Percentiles rank a stretch among this genome's conserved stretches.
These are phyloP conservation scores for Wallacemonas sp. DNA, from an alignment of 208 protist genomes.

Conservation along the genomic window DNA sequence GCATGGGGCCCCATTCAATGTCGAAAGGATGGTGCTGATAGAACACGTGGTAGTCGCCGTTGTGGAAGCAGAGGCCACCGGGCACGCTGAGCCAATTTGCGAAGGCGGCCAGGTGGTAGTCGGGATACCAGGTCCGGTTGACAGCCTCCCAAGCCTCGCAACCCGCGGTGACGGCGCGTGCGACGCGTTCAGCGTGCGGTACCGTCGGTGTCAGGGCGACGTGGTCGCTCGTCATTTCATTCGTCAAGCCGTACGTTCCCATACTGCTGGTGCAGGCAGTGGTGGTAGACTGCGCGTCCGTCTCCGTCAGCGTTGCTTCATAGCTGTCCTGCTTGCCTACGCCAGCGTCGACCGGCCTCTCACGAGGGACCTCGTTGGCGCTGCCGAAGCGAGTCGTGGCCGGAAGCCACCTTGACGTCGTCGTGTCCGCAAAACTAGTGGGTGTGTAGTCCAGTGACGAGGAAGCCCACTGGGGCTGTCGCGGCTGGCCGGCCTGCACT, in stretches of 20 bases:
- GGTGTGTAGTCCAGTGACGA: too few species aligned
- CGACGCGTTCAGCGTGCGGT: slow-evolving; percentile 29
- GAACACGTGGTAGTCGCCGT: slow-evolving; percentile 39
- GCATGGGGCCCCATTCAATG: slow-evolving; percentile 47
- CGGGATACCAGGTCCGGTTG: slow-evolving; percentile 39
- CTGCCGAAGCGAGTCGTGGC: too few species aligned
- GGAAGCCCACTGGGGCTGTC: too few species aligned
- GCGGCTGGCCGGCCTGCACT: too few species aligned
- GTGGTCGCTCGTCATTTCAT: not conserved
- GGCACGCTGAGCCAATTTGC: slow-evolving; percentile 47
- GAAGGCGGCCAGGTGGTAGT: slow-evolving; percentile 35
- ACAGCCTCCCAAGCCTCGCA: slow-evolving; percentile 14
- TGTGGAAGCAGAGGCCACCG: slow-evolving; percentile 33
- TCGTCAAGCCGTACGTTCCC: not conserved
- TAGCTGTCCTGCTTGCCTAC: not conserved
- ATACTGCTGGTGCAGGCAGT: not conserved
- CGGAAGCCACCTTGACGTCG: too few species aligned
- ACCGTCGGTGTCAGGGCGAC: not conserved
- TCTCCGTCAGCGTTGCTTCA: not conserved
- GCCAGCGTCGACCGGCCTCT: not conserved
- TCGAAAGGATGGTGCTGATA: slow-evolving; percentile 51
- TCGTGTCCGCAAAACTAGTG: too few species aligned
- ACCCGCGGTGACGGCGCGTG: slow-evolving; percentile 11
- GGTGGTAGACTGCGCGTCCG: not conserved
- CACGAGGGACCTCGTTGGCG: too few species aligned